Evolutionary conservation across 257 asterid species (phyloP).

Genomic region (Penstemon newberryi): DNA sequence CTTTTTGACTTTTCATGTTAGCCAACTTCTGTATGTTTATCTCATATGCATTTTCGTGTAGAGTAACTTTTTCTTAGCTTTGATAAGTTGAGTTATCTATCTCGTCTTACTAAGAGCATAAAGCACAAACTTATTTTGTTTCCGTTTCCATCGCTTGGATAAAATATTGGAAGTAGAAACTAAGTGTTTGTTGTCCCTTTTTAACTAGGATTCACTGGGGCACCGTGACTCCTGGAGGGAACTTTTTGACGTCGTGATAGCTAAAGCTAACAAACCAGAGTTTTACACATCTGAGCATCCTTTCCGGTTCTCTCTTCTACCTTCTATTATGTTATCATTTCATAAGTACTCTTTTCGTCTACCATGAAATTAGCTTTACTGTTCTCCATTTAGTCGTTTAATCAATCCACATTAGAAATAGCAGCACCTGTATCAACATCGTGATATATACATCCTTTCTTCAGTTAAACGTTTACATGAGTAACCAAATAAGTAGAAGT

Average conservation of each 20-base stretch:
- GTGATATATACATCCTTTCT: too few relatives aligned
- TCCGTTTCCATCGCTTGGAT: constrained; percentile 10
- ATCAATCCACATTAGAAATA: background rate
- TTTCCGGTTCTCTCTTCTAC: constrained; percentile 61
- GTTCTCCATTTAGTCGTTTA: constrained; percentile 8
- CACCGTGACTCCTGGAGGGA: constrained; percentile 90
- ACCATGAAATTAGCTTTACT: background rate
- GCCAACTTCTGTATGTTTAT: background rate
- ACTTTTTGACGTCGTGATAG: constrained; percentile 94
- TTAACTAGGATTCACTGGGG: constrained; percentile 71
- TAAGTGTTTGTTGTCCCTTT: constrained; percentile 26
- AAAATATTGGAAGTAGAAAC: constrained; percentile 19
- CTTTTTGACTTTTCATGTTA: background rate
- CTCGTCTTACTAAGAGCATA: background rate
- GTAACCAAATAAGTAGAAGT: background rate
- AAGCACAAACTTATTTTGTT: background rate
- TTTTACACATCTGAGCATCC: constrained; percentile 97
- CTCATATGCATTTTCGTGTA: background rate
- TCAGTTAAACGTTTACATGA: background rate
- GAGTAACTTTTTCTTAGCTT: background rate
- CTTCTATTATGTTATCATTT: constrained; percentile 20
- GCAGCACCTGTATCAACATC: constrained; percentile 5
- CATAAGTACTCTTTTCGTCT: background rate
- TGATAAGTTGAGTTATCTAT: background rate
- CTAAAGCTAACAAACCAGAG: constrained; percentile 95